These are phyloP conservation scores for Helenozyma baotianmanensis DNA, from an alignment of 805 yeast species.

Conservation along the genomic window DNA sequence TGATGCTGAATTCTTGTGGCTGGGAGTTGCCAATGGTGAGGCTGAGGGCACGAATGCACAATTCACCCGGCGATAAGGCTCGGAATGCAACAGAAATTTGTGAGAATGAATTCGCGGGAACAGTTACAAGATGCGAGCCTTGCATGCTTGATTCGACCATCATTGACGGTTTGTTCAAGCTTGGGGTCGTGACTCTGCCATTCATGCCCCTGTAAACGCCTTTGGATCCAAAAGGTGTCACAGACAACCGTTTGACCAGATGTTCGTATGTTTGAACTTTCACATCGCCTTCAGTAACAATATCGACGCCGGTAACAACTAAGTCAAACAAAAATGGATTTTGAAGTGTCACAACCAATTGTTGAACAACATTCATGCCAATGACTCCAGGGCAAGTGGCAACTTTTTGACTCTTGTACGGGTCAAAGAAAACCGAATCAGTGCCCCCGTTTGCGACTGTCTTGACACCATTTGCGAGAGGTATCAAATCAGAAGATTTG, in stretches of 20 bases:
- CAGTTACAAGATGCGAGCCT: constrained; percentile 7
- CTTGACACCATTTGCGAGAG: too few species aligned
- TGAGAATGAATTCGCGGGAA: constrained; percentile 27
- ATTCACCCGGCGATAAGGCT: constrained; percentile 45
- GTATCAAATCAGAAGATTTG: too few species aligned
- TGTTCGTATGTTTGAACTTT: constrained; percentile 22
- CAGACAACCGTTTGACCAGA: neutral
- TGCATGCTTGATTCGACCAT: too few species aligned
- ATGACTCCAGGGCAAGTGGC: constrained; percentile 28
- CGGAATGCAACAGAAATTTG: constrained; percentile 42
- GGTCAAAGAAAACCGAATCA: constrained; percentile 43
- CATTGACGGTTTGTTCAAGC: too few species aligned
- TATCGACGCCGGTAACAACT: constrained; percentile 46
- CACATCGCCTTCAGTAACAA: constrained; percentile 29
- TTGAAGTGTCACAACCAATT: constrained; percentile 54
- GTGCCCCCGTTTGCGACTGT: neutral
- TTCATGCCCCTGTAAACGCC: too few species aligned
- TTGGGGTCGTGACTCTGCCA: too few species aligned
- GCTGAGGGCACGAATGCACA: constrained; percentile 48
- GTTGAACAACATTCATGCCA: constrained; percentile 50
- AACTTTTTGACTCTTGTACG: constrained; percentile 36
- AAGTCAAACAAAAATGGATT: constrained; percentile 80
- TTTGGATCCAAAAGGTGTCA: constrained; percentile 1
- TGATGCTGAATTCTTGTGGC: constrained; percentile 41
- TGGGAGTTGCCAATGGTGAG: constrained; percentile 50